A percentile compares a stretch with the other conserved stretches of the same genome.
Conservation (phyloP, 2,329 filamentous ascomycete genomes). For the Chaetomiaceae sp. region DNA sequence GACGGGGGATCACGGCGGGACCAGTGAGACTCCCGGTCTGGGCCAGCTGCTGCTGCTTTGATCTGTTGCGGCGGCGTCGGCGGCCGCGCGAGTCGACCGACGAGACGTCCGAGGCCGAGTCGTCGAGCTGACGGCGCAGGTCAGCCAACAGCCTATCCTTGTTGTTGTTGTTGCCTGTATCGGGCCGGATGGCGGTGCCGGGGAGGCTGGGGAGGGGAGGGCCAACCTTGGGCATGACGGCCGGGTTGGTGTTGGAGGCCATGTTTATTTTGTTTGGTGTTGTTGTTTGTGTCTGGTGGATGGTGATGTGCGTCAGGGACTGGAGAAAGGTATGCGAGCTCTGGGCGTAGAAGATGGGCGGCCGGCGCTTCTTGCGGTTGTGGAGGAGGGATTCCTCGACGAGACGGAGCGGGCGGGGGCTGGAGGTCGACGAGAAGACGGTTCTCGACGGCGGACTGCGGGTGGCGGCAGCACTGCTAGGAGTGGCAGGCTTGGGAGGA, state of each 20-base stretch:
- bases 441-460: slow-evolving; percentile 5
- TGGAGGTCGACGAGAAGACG: slow-evolving; percentile 17
- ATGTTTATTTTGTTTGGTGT: slow-evolving; percentile 8
- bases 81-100: slow-evolving; percentile 25
- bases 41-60: slow-evolving; percentile 12
- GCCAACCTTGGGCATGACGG: slow-evolving; percentile 24
- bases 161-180: neutral
- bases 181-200: slow-evolving; percentile 3
- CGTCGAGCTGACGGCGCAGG: slow-evolving; percentile 26
- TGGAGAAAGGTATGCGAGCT: slow-evolving; percentile 19
- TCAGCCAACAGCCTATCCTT: slow-evolving; percentile 24
- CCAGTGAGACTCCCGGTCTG: slow-evolving; percentile 11
- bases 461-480: neutral
- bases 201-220: slow-evolving; percentile 15
- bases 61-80: slow-evolving; percentile 22
- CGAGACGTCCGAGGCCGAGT: slow-evolving; percentile 29
- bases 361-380: slow-evolving; percentile 16
- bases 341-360: slow-evolving; percentile 25
- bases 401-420: slow-evolving; percentile 24
- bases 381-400: slow-evolving; percentile 18
- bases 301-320: slow-evolving; percentile 22
- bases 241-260: slow-evolving; percentile 19
- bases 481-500: neutral
- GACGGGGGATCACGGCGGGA: slow-evolving; percentile 24
- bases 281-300: slow-evolving; percentile 14